Conservation (phyloP, 148 eudicot species). For the Arbutus unedo region DNA sequence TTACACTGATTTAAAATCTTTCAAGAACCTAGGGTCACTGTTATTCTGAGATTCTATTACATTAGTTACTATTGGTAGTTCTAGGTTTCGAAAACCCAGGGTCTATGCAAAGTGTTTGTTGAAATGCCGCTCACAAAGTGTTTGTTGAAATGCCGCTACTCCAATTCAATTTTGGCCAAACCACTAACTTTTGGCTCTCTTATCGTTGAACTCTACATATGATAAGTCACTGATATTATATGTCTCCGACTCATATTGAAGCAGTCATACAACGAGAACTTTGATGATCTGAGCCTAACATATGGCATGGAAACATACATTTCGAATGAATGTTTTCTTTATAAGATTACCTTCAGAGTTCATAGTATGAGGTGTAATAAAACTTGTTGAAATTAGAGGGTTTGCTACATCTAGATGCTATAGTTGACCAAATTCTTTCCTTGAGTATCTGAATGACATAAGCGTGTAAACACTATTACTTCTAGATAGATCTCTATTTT, state of each 20-base stretch:
- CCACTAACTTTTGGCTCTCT: no score
- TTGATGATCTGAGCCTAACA: not conserved
- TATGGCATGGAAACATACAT: not conserved
- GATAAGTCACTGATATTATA: not conserved
- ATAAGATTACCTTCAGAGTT: constrained; percentile 11
- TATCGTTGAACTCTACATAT: not conserved
- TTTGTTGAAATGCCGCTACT: no score
- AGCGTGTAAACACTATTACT: constrained; percentile 33
- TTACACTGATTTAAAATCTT: no score
- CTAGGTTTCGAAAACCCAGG: no score
- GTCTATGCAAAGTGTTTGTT: no score
- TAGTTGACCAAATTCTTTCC: not conserved
- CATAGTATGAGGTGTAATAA: not conserved
- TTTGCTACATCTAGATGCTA: not conserved
- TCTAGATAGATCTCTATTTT: not conserved
- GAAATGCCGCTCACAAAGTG: no score
- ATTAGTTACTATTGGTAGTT: no score
- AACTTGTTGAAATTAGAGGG: not conserved
- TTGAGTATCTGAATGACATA: not conserved
- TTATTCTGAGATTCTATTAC: no score
- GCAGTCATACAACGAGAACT: not conserved
- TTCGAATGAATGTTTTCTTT: not conserved
- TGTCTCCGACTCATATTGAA: no score
- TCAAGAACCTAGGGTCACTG: no score
- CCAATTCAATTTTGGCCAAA: no score